Conservation (phyloP, 2,329 filamentous ascomycete species). For the Exophiala spinifera region DNA sequence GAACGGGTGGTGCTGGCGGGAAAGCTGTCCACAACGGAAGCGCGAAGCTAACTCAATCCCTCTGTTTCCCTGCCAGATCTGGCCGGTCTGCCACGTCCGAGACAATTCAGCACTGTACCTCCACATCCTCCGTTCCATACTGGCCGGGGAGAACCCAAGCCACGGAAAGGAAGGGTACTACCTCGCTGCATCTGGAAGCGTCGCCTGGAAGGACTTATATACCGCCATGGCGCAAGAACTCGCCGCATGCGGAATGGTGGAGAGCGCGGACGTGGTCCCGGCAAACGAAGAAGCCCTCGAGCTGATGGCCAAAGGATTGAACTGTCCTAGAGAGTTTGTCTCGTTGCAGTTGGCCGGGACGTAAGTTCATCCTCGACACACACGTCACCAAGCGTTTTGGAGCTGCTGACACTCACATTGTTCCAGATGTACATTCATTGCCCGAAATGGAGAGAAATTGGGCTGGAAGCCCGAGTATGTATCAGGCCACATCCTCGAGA, state of each 20-base stretch:
- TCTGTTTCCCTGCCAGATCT: conserved; percentile 37
- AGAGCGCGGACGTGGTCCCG: conserved; percentile 35
- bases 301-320: conserved; percentile 43
- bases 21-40: background rate
- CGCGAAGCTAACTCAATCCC: background rate
- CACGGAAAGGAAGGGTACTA: conserved; percentile 50
- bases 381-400: background rate
- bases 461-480: conserved; percentile 48
- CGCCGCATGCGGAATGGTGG: conserved; percentile 39
- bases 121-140: conserved; percentile 44
- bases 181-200: conserved; percentile 48
- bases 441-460: conserved; percentile 41
- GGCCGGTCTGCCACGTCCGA: conserved; percentile 53
- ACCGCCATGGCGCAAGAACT: conserved; percentile 43
- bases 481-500: conserved; percentile 47
- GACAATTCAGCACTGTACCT: conserved; percentile 50
- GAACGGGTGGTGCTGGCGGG: background rate
- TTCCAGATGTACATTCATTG: conserved; percentile 44
- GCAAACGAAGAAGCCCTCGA: conserved; percentile 39
- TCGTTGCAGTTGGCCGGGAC: conserved; percentile 42
- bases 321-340: conserved; percentile 37
- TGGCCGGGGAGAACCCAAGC: conserved; percentile 38
- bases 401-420: background rate
- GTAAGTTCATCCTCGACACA: conserved; percentile 31
- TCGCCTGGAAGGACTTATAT: conserved; percentile 54